phyloP scores from a whole-genome alignment of 176 grass and related monocot species.

The Rhynchospora pubera region DNA sequence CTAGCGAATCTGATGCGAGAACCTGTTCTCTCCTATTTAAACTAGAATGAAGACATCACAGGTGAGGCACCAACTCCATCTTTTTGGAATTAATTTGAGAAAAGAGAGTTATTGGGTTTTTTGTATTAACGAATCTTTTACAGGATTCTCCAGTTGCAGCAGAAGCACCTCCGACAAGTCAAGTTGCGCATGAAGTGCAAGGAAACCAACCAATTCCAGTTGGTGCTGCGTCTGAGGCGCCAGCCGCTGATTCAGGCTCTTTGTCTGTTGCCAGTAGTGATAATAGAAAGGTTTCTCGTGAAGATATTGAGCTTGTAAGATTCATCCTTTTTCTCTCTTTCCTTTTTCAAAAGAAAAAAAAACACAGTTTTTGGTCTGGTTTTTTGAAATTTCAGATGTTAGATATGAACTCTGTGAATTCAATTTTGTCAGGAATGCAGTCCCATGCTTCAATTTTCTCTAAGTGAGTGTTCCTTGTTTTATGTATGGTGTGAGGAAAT shows the following conservation, averaged over 20 bases:
- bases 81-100: not conserved
- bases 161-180: slow-evolving; percentile 51
- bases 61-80: slow-evolving; percentile 2
- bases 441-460: not conserved
- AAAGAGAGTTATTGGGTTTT: not conserved
- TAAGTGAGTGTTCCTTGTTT: not conserved
- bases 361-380: not conserved
- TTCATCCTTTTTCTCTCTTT: not conserved
- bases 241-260: slow-evolving; percentile 58
- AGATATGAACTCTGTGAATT: not conserved
- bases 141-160: slow-evolving; percentile 74
- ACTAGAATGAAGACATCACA: slow-evolving; percentile 25
- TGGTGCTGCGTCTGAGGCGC: slow-evolving; percentile 35
- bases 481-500: not conserved
- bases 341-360: not conserved
- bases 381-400: not conserved
- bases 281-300: slow-evolving; percentile 84
- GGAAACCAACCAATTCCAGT: slow-evolving; percentile 48
- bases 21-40: not conserved
- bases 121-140: not conserved
- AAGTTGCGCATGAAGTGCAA: slow-evolving; percentile 67
- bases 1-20: slow-evolving; percentile 19
- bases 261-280: slow-evolving; percentile 55
- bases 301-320: slow-evolving; percentile 97
- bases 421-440: not conserved